Evolutionary conservation across 306 rosid genomes (phyloP).

Genomic region (Trifolium subterraneum): DNA sequence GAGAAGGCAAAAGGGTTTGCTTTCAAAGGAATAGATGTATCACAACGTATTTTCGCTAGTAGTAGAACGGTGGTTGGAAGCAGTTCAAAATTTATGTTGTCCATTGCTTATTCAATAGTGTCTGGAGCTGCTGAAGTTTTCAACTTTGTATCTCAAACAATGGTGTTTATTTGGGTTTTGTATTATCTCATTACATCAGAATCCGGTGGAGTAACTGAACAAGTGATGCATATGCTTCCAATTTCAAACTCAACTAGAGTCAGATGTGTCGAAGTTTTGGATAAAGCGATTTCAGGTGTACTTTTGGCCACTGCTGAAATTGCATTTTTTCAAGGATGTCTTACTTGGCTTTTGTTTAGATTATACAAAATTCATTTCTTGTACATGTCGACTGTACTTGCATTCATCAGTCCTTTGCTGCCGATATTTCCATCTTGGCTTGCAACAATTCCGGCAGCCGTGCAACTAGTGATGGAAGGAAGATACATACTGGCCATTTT

Average conservation of each 20-base stretch:
- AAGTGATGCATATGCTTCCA: slow-evolving; percentile 84
- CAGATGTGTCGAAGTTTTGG: slow-evolving; percentile 91
- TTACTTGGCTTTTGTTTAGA: slow-evolving; percentile 90
- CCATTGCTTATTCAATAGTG: slow-evolving; percentile 75
- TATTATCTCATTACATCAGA: slow-evolving; percentile 90
- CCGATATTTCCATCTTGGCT: slow-evolving; percentile 87
- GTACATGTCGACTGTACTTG: slow-evolving; percentile 88
- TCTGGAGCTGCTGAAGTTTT: slow-evolving; percentile 93
- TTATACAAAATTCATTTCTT: slow-evolving; percentile 80
- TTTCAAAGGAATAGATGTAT: slow-evolving; percentile 71
- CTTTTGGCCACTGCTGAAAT: slow-evolving; percentile 91
- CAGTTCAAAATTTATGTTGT: slow-evolving; percentile 63
- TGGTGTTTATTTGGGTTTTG: slow-evolving; percentile 94
- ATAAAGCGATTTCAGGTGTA: slow-evolving; percentile 89
- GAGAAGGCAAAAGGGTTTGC: slow-evolving; percentile 87
- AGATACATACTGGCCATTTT: slow-evolving; percentile 67
- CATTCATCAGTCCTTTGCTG: slow-evolving; percentile 76
- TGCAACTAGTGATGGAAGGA: slow-evolving; percentile 82
- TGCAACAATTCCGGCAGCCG: slow-evolving; percentile 82
- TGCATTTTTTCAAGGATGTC: slow-evolving; percentile 86
- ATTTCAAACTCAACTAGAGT: slow-evolving; percentile 63
- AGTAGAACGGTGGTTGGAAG: slow-evolving; percentile 77
- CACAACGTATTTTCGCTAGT: slow-evolving; percentile 71
- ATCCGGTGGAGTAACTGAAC: slow-evolving; percentile 98
- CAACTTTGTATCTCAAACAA: slow-evolving; percentile 82